Conservation (phyloP, 2,329 filamentous ascomycete genomes). For the Claviceps maximensis region DNA sequence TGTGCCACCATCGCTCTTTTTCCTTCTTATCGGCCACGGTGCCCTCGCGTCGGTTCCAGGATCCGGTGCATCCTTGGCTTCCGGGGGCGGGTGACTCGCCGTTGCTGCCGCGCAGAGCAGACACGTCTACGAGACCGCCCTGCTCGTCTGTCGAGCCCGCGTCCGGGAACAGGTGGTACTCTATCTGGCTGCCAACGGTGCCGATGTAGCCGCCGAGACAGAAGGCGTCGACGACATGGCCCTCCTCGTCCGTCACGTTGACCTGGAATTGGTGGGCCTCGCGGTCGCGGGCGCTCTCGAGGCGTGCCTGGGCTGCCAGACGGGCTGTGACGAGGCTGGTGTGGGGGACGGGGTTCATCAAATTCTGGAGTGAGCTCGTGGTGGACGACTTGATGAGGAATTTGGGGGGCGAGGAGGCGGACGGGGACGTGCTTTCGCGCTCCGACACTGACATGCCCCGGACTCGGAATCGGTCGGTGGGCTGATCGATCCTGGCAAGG, state of each 20-base stretch:
- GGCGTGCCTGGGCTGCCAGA: conserved; percentile 49
- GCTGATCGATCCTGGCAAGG: conserved; percentile 37
- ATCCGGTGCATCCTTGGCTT: conserved; percentile 30
- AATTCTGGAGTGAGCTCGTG: conserved; percentile 17
- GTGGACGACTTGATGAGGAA: conserved; percentile 23
- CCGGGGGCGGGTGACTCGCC: conserved; percentile 29
- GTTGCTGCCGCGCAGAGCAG: conserved; percentile 33
- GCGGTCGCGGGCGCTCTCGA: conserved; percentile 42
- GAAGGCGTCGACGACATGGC: conserved; percentile 36
- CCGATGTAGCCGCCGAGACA: conserved; percentile 51
- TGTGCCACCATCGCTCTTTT: conserved; percentile 28
- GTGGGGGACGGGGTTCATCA: conserved; percentile 15
- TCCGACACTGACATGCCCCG: conserved; percentile 7
- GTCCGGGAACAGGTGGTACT: conserved; percentile 48
- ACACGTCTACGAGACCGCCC: conserved; percentile 39
- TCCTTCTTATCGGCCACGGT: conserved; percentile 31
- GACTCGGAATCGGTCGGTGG: conserved; percentile 32
- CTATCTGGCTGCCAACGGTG: conserved; percentile 41
- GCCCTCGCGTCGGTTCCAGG: conserved; percentile 30
- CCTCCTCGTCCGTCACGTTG: conserved; percentile 41
- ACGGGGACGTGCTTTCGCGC: conserved; percentile 10
- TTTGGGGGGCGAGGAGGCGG: conserved; percentile 13
- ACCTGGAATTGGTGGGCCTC: conserved; percentile 42
- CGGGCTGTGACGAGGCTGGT: conserved; percentile 40
- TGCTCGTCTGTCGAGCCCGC: conserved; percentile 40